Conservation (phyloP, 176 grass and related monocot genomes). For the Saccharum officinarum region DNA sequence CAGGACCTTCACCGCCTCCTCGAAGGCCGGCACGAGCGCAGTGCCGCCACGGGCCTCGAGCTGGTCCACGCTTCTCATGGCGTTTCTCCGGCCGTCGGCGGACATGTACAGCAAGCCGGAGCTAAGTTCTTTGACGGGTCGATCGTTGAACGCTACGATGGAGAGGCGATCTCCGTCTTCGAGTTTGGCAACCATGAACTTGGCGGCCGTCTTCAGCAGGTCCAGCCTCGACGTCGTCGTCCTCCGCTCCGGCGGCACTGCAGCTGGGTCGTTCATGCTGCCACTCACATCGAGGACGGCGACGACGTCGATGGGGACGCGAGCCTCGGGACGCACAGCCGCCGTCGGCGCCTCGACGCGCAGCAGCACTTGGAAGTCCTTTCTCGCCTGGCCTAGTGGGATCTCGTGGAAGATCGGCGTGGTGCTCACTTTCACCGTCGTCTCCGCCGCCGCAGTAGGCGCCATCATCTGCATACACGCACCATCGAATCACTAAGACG, state of each 20-base stretch:
- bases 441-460: neutral
- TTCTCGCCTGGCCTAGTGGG: neutral
- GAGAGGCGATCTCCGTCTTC: neutral
- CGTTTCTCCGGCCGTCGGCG: neutral
- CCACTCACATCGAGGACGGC: slow-evolving; percentile 16
- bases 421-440: slow-evolving; percentile 4
- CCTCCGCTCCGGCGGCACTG: neutral
- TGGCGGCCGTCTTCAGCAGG: slow-evolving; percentile 5
- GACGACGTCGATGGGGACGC: neutral
- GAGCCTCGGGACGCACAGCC: neutral
- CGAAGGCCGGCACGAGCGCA: neutral
- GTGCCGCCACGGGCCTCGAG: slow-evolving; percentile 2
- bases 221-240: neutral
- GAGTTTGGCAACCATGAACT: slow-evolving; percentile 12
- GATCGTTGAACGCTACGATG: slow-evolving; percentile 8
- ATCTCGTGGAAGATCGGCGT: neutral
- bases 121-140: neutral
- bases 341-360: neutral
- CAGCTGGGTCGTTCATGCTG: neutral
- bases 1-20: neutral
- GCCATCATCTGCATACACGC: neutral
- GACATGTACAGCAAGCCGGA: neutral
- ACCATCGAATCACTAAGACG: neutral
- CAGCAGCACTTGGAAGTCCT: slow-evolving; percentile 8
- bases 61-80: neutral